Evolutionary conservation across 768 basidiomycete genomes (phyloP).

Genomic region (Auriscalpium orientale): DNA sequence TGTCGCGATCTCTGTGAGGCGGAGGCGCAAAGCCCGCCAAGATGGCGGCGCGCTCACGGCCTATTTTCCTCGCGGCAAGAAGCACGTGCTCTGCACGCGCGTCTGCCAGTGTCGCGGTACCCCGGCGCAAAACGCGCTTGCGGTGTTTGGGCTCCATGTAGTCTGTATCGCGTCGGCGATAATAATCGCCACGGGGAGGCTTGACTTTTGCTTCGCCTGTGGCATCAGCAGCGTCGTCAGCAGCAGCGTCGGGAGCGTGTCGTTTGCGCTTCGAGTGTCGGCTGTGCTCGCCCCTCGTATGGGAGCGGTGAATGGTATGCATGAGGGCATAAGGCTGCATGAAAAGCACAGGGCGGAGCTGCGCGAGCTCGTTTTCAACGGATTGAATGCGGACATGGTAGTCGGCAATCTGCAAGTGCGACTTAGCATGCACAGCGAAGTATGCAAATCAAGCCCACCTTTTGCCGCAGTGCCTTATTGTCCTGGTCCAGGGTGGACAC

Average conservation of each 20-base stretch:
- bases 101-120: constrained; percentile 40
- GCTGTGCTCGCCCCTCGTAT: neutral
- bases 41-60: constrained; percentile 48
- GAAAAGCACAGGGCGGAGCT: constrained; percentile 60
- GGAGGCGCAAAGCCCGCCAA: constrained; percentile 39
- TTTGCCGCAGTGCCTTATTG: constrained; percentile 51
- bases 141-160: constrained; percentile 17
- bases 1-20: constrained; percentile 19
- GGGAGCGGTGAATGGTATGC: constrained; percentile 16
- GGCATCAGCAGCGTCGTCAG: constrained; percentile 17
- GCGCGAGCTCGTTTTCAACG: constrained; percentile 57
- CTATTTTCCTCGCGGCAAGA: constrained; percentile 62
- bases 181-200: constrained; percentile 15
- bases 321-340: constrained; percentile 43
- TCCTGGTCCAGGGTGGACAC: constrained; percentile 48
- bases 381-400: constrained; percentile 43
- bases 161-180: constrained; percentile 14
- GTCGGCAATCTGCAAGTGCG: constrained; percentile 43
- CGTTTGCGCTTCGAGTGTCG: constrained; percentile 12
- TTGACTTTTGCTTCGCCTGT: constrained; percentile 7
- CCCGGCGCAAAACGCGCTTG: constrained; percentile 19
- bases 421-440: neutral
- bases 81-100: constrained; percentile 67
- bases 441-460: constrained; percentile 30
- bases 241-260: constrained; percentile 15